Percentiles rank a stretch among this genome's conserved stretches.
Conservation (phyloP, 1,139 yeast species). For the Magnusiomyces paraingens region DNA sequence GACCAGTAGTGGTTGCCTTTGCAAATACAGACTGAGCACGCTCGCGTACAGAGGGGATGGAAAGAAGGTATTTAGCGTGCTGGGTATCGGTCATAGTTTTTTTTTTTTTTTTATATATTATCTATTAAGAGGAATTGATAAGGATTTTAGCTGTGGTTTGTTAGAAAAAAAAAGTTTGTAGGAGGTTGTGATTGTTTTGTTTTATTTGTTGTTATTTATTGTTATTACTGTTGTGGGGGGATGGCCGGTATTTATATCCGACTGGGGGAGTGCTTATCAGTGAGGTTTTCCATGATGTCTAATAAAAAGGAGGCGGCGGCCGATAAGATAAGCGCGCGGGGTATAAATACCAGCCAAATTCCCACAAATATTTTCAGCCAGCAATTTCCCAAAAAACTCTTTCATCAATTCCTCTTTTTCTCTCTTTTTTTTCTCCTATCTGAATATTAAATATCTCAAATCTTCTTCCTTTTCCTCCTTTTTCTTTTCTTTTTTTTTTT, state of each 20-base stretch:
- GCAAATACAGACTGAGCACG: conserved; percentile 40
- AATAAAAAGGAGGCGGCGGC: too few species aligned
- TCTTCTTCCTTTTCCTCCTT: background rate
- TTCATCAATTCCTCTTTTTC: too few species aligned
- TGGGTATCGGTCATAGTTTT: conserved; percentile 6
- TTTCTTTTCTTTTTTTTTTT: background rate
- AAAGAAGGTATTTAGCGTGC: conserved; percentile 34
- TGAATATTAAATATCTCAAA: background rate
- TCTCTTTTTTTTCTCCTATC: background rate
- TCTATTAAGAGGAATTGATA: background rate
- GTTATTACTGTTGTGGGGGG: too few species aligned
- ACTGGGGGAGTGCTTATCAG: too few species aligned
- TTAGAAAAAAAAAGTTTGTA: too few species aligned
- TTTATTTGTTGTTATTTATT: too few species aligned
- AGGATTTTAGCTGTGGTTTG: background rate
- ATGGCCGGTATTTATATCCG: too few species aligned
- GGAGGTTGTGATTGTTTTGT: background rate
- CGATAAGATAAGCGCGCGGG: too few species aligned
- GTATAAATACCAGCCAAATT: too few species aligned
- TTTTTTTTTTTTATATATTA: background rate
- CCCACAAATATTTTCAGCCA: too few species aligned
- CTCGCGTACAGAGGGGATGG: conserved; percentile 48
- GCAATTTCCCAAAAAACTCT: background rate
- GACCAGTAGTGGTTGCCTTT: conserved; percentile 33
- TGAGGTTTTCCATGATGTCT: too few species aligned